phyloP scores from a whole-genome alignment of 495 filamentous ascomycete genomes.

The Neurospora pannonica region DNA sequence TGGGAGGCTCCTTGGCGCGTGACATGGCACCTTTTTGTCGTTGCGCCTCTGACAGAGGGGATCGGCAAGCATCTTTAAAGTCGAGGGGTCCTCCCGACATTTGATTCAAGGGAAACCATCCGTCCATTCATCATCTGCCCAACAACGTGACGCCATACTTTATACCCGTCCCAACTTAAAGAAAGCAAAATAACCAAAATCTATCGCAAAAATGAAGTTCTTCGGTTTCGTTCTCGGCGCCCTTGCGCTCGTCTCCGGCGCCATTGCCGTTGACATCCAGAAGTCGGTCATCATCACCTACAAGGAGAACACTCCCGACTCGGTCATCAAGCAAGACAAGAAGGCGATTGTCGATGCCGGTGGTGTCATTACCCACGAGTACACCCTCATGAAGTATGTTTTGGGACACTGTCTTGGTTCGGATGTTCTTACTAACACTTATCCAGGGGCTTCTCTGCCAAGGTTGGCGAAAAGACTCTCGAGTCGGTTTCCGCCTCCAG shows the following conservation, averaged over 20 bases:
- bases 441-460: slow-evolving; percentile 65
- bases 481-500: slow-evolving; percentile 59
- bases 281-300: slow-evolving; percentile 75
- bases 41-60: neutral
- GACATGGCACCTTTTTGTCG: neutral
- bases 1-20: slow-evolving; percentile 1
- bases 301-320: slow-evolving; percentile 59
- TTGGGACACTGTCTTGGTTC: neutral
- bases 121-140: slow-evolving; percentile 2
- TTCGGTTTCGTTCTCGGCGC: slow-evolving; percentile 43
- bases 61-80: neutral
- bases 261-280: slow-evolving; percentile 43
- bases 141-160: neutral
- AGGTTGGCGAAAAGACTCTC: slow-evolving; percentile 57
- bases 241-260: slow-evolving; percentile 44
- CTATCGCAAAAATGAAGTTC: slow-evolving; percentile 47
- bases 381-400: slow-evolving; percentile 49
- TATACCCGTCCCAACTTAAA: neutral
- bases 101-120: slow-evolving; percentile 4
- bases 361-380: slow-evolving; percentile 47
- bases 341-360: slow-evolving; percentile 58
- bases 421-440: slow-evolving; percentile 3
- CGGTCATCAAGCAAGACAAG: slow-evolving; percentile 59
- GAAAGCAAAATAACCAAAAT: neutral
- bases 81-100: slow-evolving; percentile 5